Conservation (phyloP, 257 asterid species). For the Solanum etuberosum region DNA sequence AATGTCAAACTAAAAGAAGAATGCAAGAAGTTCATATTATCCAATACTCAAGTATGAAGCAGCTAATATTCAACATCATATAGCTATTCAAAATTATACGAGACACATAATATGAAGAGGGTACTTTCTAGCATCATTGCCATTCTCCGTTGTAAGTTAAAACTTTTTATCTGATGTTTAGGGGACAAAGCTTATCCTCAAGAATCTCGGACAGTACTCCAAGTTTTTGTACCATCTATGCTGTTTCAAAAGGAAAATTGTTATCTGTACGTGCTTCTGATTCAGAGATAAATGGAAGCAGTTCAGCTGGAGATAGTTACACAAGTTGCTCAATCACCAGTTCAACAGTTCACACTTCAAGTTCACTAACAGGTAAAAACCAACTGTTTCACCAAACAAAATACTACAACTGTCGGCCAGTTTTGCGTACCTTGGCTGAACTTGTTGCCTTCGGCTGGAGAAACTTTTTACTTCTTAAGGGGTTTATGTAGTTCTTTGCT, state of each 20-base stretch:
- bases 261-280: slow-evolving; percentile 59
- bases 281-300: slow-evolving; percentile 40
- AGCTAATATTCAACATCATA: not conserved
- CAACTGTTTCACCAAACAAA: not conserved
- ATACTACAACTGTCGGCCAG: not conserved
- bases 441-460: not conserved
- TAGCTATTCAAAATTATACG: not conserved
- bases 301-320: slow-evolving; percentile 37
- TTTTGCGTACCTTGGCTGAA: not conserved
- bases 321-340: slow-evolving; percentile 33
- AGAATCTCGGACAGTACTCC: slow-evolving; percentile 53
- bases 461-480: not conserved
- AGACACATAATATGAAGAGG: not conserved
- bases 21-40: not conserved
- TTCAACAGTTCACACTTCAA: slow-evolving; percentile 27
- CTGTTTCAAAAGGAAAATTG: slow-evolving; percentile 68
- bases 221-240: slow-evolving; percentile 58
- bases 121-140: not conserved
- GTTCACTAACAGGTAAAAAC: slow-evolving; percentile 38
- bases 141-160: not conserved
- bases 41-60: not conserved
- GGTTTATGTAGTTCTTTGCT: not conserved
- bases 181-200: slow-evolving; percentile 52
- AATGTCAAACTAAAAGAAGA: not conserved
- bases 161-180: slow-evolving; percentile 5